These are phyloP conservation scores for Trichoderma polysporum DNA, from an alignment of 2,329 filamentous ascomycete genomes.

Conservation along the genomic window DNA sequence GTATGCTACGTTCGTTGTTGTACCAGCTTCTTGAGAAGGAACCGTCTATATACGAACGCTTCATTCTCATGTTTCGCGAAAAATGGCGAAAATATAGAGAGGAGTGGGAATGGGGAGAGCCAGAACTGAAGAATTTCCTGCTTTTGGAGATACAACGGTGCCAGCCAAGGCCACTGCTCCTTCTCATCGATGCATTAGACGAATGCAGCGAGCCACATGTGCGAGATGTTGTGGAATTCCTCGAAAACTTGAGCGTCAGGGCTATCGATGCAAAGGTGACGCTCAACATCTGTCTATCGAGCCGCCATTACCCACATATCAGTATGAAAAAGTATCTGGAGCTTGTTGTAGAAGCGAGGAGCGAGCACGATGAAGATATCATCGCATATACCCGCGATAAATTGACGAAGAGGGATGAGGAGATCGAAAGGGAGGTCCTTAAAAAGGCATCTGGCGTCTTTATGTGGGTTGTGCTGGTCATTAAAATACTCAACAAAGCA, in stretches of 20 bases:
- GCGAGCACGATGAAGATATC: not conserved
- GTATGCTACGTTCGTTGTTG: not conserved
- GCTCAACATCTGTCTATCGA: not conserved
- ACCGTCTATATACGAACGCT: not conserved
- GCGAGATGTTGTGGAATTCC: not conserved
- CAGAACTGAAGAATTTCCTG: not conserved
- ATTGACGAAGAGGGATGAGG: not conserved
- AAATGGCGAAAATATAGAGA: not conserved
- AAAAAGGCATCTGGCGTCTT: not conserved
- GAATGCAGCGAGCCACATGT: not conserved
- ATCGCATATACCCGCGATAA: not conserved
- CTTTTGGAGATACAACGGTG: not conserved
- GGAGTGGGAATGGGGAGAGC: not conserved
- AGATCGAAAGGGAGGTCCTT: not conserved
- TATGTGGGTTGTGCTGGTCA: not conserved
- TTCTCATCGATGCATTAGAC: not conserved
- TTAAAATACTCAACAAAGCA: not conserved
- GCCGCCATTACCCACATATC: not conserved
- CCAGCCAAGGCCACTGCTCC: not conserved
- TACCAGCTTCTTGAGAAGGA: not conserved
- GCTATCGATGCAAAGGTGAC: rapidly evolving
- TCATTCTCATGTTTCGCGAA: not conserved
- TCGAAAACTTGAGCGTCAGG: not conserved
- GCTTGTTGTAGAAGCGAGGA: not conserved
- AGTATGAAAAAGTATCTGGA: not conserved